These are phyloP conservation scores for Abrus pulchellus DNA, from an alignment of 306 rosid genomes.

Conservation along the genomic window DNA sequence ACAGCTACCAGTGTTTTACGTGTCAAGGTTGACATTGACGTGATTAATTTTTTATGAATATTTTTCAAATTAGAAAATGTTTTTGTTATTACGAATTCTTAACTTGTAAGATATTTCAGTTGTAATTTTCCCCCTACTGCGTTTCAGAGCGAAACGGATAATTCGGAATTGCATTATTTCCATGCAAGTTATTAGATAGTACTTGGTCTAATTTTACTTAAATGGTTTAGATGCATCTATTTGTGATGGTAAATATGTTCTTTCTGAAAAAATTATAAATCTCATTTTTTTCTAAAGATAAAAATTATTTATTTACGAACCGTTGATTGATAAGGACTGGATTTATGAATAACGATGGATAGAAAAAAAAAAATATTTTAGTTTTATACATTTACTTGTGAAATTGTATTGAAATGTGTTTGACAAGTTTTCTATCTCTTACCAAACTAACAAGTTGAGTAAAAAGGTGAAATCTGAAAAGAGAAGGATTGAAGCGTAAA, in stretches of 20 bases:
- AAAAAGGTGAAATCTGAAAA: background rate
- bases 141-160: background rate
- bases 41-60: background rate
- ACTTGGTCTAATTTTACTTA: background rate
- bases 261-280: too few relatives aligned
- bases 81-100: background rate
- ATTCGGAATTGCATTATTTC: background rate
- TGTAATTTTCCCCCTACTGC: background rate
- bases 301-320: too few relatives aligned
- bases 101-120: background rate
- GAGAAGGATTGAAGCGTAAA: slow-evolving; percentile 21
- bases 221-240: background rate
- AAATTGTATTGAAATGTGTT: background rate
- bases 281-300: too few relatives aligned
- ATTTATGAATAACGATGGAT: background rate
- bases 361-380: too few relatives aligned
- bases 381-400: background rate
- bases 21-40: background rate
- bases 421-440: background rate
- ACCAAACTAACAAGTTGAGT: slow-evolving; percentile 34
- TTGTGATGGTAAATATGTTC: too few relatives aligned
- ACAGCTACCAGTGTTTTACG: background rate
- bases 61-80: background rate
- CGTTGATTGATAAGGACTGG: background rate
- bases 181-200: background rate